Evolutionary conservation across 1,284 basidiomycete species (phyloP).

Genomic region (Cutaneotrichosporon sp.): DNA sequence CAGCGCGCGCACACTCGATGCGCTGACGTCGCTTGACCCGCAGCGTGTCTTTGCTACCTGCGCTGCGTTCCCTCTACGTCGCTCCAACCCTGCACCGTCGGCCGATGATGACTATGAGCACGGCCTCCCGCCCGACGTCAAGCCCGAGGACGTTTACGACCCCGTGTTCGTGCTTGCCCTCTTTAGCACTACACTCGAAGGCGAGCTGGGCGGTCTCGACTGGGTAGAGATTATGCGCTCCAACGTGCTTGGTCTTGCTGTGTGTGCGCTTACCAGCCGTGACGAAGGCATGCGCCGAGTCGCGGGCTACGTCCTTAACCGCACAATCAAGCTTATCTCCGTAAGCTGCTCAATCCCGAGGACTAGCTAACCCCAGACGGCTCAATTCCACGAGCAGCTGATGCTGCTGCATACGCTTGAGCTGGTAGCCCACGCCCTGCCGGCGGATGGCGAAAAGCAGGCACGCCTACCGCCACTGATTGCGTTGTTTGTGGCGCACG

Average conservation of each 20-base stretch:
- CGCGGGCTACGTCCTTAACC: slow-evolving; percentile 38
- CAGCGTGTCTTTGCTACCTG: slow-evolving; percentile 65
- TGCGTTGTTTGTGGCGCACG: slow-evolving; percentile 72
- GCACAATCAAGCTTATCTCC: slow-evolving; percentile 1
- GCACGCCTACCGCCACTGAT: slow-evolving; percentile 59
- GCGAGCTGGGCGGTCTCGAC: slow-evolving; percentile 59
- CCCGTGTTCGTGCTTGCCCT: slow-evolving; percentile 71
- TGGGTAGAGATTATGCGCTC: slow-evolving; percentile 84
- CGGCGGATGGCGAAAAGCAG: slow-evolving; percentile 23
- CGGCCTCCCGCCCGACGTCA: neutral
- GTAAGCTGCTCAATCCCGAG: neutral
- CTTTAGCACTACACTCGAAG: slow-evolving; percentile 59
- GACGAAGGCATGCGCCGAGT: slow-evolving; percentile 58
- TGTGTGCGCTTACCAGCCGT: slow-evolving; percentile 68
- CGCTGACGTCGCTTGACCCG: slow-evolving; percentile 66
- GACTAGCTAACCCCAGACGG: slow-evolving; percentile 6
- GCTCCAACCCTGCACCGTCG: neutral
- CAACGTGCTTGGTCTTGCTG: slow-evolving; percentile 68
- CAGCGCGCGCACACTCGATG: slow-evolving; percentile 56
- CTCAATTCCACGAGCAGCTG: slow-evolving; percentile 68
- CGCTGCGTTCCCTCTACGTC: slow-evolving; percentile 59
- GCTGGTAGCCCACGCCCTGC: slow-evolving; percentile 61
- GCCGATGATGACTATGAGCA: slow-evolving; percentile 18
- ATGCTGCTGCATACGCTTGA: slow-evolving; percentile 71
- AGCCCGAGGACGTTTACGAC: slow-evolving; percentile 60